Evolutionary conservation across 345 rosid species (phyloP).

Genomic region (Moricandia arvensis): DNA sequence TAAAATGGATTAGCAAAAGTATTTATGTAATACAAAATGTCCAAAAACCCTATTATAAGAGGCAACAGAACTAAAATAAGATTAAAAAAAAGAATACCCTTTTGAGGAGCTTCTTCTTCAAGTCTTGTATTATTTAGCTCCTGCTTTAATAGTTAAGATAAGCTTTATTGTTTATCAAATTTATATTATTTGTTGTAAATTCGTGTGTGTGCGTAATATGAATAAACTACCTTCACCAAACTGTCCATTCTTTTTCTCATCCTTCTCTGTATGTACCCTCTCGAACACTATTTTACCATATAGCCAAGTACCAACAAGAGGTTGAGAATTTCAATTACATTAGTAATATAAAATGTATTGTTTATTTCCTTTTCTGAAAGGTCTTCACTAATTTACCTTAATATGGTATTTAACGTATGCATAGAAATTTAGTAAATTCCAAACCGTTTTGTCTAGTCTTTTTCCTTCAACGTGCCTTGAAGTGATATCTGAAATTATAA

Average conservation of each 20-base stretch:
- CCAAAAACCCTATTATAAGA: background rate
- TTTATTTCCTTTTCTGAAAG: background rate
- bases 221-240: conserved; percentile 66
- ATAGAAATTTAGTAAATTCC: conserved; percentile 80
- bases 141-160: conserved; percentile 43
- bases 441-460: conserved; percentile 70
- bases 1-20: background rate
- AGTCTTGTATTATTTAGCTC: conserved; percentile 44
- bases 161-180: background rate
- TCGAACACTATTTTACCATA: conserved; percentile 54
- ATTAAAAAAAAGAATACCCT: conserved; percentile 9
- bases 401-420: conserved; percentile 74
- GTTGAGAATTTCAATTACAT: background rate
- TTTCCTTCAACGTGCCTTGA: conserved; percentile 62
- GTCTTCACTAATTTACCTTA: conserved; percentile 49
- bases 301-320: background rate
- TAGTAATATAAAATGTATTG: background rate
- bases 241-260: conserved; percentile 69
- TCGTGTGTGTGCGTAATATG: background rate
- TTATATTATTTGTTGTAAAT: background rate
- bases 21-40: background rate
- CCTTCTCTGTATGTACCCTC: conserved; percentile 82
- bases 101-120: conserved; percentile 40
- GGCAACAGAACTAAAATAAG: background rate
- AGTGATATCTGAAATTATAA: conserved; percentile 54